Evolutionary conservation across 306 rosid species (phyloP), one percentile per base, ranked within the genome.

Genomic region (Hylodesmum podocarpum): DNA sequence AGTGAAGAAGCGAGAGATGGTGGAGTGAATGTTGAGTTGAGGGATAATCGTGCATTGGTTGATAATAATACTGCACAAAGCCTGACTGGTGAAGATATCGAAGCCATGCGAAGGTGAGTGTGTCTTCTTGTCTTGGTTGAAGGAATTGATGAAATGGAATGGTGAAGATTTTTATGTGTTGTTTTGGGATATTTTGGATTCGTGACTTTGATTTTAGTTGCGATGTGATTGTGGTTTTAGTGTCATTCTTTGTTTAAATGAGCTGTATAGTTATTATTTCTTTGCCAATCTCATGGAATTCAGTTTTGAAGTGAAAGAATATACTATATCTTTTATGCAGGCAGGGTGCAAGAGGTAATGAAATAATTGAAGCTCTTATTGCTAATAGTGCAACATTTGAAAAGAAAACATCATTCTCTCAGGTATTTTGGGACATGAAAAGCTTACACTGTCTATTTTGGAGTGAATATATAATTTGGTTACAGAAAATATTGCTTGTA

Each of bases 351-450:
- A 83, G 86, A 76, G 98, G 98, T 62, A 87, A 90, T 85, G 97
- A 90, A 72, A 88, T 95, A 72, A 91, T 95, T 76, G 96, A 95
- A 78, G 97, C 98, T 61, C 92, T 95, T 49, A 88, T 95, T 81
- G 90, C 91, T 70, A 95, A 95, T 72, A 95, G 97, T 28, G 87
- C 97, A 16, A 90, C 97, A 41, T 95, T 92, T 87, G 98, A 92
- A 46, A 92, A 83, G 68, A 95, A 95, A 88, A 95, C 98, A 11
- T 19, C 86, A 44, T 95, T 92, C 88, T 95, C 98, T 33, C 98
- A 95, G 94, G 98, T 91, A 84, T 55, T 44, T 76, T 67, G 46
- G 68, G 72, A 5, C 44, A 4, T 78, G 28, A 47, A 76, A 53
- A 61, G 27, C 31, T 19, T 22, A 57, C 6, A 16, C 6, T 12